phyloP scores from a whole-genome alignment of 2,329 filamentous ascomycete genomes.

The Simplicillium sp. region DNA sequence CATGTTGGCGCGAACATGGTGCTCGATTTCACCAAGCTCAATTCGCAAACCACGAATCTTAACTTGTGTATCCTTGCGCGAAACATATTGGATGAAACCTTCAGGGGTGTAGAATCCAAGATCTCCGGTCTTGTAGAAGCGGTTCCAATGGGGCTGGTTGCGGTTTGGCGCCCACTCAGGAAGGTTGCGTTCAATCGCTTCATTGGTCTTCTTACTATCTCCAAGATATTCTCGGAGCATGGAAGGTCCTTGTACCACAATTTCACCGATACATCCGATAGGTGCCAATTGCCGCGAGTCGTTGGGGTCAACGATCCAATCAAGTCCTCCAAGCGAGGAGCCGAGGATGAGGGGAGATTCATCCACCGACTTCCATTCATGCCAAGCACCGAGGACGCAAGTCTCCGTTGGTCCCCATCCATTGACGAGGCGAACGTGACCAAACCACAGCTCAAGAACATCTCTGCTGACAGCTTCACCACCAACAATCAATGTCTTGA shows the following conservation, averaged over 20 bases:
- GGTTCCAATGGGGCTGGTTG: neutral
- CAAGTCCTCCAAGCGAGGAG: conserved; percentile 1
- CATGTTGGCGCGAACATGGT: conserved; percentile 3
- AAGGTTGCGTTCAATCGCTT: conserved; percentile 11
- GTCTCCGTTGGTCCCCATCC: conserved; percentile 4
- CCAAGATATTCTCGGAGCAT: conserved; percentile 10
- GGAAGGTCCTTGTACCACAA: conserved; percentile 9
- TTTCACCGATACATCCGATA: conserved; percentile 9
- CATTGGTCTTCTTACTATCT: conserved; percentile 9
- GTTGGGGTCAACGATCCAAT: conserved; percentile 4
- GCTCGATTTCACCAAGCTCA: conserved; percentile 25
- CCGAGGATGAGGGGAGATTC: conserved; percentile 3
- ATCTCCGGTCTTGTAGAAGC: conserved; percentile 14
- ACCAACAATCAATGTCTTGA: neutral
- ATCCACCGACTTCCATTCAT: neutral
- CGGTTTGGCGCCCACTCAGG: neutral
- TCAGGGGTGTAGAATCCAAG: conserved; percentile 18
- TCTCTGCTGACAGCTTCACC: neutral
- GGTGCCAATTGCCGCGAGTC: conserved; percentile 6
- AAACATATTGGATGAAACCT: conserved; percentile 29
- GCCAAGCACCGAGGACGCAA: neutral
- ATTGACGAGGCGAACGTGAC: conserved; percentile 1
- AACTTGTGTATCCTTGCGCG: conserved; percentile 44
- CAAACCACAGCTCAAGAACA: neutral
- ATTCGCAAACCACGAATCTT: conserved; percentile 46